Evolutionary conservation across 2,329 filamentous ascomycete species (phyloP).

Genomic region (Trichoderma breve): DNA sequence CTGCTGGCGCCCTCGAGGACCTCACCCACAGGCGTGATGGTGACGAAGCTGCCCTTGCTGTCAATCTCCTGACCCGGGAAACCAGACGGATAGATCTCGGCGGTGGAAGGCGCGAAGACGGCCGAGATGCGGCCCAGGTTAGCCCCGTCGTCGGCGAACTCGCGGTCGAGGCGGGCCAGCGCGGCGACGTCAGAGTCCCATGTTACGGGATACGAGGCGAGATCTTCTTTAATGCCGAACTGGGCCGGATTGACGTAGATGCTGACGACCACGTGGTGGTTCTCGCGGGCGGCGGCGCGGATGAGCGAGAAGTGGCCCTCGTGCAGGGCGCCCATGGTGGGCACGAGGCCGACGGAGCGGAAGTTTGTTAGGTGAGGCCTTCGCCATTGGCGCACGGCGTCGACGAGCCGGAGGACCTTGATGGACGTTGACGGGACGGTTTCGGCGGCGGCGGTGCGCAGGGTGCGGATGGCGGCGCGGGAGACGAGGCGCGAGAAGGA

Average conservation of each 20-base stretch:
- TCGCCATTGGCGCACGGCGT: constrained; percentile 68
- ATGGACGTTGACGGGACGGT: constrained; percentile 59
- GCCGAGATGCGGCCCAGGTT: constrained; percentile 71
- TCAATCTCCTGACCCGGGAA: constrained; percentile 69
- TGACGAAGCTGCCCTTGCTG: constrained; percentile 85
- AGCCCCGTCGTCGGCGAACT: constrained; percentile 61
- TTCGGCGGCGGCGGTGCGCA: constrained; percentile 33
- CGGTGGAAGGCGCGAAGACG: constrained; percentile 80
- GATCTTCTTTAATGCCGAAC: constrained; percentile 85
- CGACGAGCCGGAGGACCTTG: constrained; percentile 72
- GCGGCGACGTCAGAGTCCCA: constrained; percentile 74
- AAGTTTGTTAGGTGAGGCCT: constrained; percentile 62
- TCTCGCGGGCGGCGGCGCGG: constrained; percentile 77
- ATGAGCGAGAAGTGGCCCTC: constrained; percentile 84
- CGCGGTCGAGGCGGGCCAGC: constrained; percentile 65
- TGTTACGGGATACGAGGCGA: constrained; percentile 84
- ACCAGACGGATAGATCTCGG: constrained; percentile 84
- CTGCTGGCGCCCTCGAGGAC: constrained; percentile 81
- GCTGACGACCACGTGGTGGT: constrained; percentile 83
- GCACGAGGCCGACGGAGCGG: constrained; percentile 80
- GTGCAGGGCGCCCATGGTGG: constrained; percentile 98
- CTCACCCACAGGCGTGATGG: constrained; percentile 78
- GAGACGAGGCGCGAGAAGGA: constrained; percentile 13
- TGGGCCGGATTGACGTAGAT: constrained; percentile 97
- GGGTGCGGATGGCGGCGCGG: constrained; percentile 11